Evolutionary conservation across 345 rosid genomes (phyloP).

Genomic region (Clausena lansium): DNA sequence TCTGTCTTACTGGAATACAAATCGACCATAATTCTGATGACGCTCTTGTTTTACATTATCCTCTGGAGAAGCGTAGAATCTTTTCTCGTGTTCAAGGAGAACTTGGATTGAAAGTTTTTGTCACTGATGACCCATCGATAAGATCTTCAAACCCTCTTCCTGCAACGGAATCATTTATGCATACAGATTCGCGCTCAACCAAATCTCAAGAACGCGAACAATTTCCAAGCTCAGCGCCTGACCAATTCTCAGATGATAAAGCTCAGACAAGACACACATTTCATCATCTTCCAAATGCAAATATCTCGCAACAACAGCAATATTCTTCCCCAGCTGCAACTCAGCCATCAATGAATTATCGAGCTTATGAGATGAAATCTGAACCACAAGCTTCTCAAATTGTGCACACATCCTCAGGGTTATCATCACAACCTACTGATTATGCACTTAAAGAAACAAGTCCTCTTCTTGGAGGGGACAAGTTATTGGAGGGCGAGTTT

Average conservation of each 20-base stretch:
- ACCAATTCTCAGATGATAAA: conserved; percentile 22
- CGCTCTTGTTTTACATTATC: conserved; percentile 73
- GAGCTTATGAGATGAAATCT: conserved; percentile 46
- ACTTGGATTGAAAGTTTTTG: conserved; percentile 70
- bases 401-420: conserved; percentile 40
- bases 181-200: conserved; percentile 28
- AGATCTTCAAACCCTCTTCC: conserved; percentile 49
- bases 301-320: conserved; percentile 24
- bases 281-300: conserved; percentile 45
- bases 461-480: conserved; percentile 83
- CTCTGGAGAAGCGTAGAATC: conserved; percentile 61
- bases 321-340: conserved; percentile 19
- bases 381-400: conserved; percentile 41
- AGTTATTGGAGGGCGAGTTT: conserved; percentile 72
- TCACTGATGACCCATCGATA: conserved; percentile 59
- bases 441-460: conserved; percentile 78
- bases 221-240: conserved; percentile 14
- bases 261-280: conserved; percentile 37
- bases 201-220: conserved; percentile 26
- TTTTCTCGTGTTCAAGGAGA: conserved; percentile 71
- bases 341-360: conserved; percentile 33
- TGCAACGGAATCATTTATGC: conserved; percentile 41
- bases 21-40: conserved; percentile 69
- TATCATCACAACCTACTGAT: conserved; percentile 54
- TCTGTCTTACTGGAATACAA: conserved; percentile 69